phyloP scores from a whole-genome alignment of 139 green algal species.

The Choricystis sp. region DNA sequence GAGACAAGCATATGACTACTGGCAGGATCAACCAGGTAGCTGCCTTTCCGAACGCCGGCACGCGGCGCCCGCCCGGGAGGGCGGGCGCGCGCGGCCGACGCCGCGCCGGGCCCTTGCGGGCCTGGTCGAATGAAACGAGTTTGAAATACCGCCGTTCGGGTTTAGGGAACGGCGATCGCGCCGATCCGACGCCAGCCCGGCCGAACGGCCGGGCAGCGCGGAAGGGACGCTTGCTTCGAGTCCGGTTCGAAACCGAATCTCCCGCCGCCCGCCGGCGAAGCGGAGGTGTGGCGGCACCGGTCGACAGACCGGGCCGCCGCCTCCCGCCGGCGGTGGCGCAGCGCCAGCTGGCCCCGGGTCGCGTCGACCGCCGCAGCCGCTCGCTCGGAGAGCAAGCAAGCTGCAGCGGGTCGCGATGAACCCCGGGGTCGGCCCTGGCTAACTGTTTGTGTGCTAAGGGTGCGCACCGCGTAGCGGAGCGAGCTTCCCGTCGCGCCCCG shows the following conservation, averaged over 20 bases:
- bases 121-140: not conserved
- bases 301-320: not conserved
- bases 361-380: no score
- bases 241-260: conserved; percentile 16
- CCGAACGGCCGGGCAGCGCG: not conserved
- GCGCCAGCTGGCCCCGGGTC: conserved; percentile 12
- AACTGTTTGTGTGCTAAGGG: conserved; percentile 13
- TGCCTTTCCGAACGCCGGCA: conserved; percentile 27
- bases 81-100: not conserved
- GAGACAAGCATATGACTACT: conserved; percentile 97
- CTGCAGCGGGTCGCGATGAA: not conserved
- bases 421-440: conserved; percentile 8
- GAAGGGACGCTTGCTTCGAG: conserved; percentile 1
- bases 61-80: not conserved
- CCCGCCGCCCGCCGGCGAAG: not conserved
- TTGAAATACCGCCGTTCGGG: conserved; percentile 1
- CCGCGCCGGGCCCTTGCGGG: not conserved
- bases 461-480: conserved; percentile 31
- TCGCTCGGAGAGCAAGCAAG: no score
- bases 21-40: conserved; percentile 92
- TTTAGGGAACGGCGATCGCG: conserved; percentile 1
- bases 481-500: conserved; percentile 15
- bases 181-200: conserved; percentile 1
- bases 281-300: not conserved
- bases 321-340: conserved; percentile 16